A percentile compares a stretch with the other conserved stretches of the same genome.
Evolutionary conservation across 2,329 filamentous ascomycete genomes (phyloP).

Genomic region (Ilyonectria robusta): DNA sequence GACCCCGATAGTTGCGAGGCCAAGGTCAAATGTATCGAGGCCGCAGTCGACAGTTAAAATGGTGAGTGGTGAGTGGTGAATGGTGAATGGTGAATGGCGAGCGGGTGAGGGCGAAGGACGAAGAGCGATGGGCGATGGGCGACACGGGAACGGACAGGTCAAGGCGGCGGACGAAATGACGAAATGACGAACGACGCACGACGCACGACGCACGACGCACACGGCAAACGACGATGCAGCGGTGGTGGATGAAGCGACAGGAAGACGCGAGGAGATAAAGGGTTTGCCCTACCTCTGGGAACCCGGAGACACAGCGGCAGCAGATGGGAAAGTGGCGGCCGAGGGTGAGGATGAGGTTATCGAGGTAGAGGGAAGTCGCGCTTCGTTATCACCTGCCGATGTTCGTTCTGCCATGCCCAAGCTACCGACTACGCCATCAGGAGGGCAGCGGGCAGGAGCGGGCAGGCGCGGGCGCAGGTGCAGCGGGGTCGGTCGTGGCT

Average conservation of each 20-base stretch:
- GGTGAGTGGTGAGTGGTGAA: neutral
- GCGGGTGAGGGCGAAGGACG: no score
- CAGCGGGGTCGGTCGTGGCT: slow-evolving; percentile 42
- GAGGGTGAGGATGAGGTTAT: slow-evolving; percentile 47
- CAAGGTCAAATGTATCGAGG: slow-evolving; percentile 20
- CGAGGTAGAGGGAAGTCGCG: slow-evolving; percentile 64
- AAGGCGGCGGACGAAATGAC: slow-evolving; percentile 16
- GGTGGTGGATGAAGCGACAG: slow-evolving; percentile 31
- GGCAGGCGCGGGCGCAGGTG: slow-evolving; percentile 37
- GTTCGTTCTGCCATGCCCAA: slow-evolving; percentile 76
- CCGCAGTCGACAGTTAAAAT: slow-evolving; percentile 7
- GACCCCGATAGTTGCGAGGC: slow-evolving; percentile 27
- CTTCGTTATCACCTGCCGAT: slow-evolving; percentile 68
- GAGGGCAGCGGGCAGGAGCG: slow-evolving; percentile 58
- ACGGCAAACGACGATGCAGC: slow-evolving; percentile 16
- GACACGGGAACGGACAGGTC: slow-evolving; percentile 5
- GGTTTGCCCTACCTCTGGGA: slow-evolving; percentile 47
- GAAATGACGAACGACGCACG: slow-evolving; percentile 11
- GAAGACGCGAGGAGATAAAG: slow-evolving; percentile 36
- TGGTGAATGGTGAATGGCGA: neutral
- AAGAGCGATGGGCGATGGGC: neutral
- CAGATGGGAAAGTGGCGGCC: slow-evolving; percentile 26
- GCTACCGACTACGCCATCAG: slow-evolving; percentile 72
- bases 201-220: slow-evolving; percentile 4
- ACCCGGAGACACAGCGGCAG: slow-evolving; percentile 40